Base-by-base conservation (phyloP, 306 rosid species). In the Hippophae gyantsensis region DNA sequence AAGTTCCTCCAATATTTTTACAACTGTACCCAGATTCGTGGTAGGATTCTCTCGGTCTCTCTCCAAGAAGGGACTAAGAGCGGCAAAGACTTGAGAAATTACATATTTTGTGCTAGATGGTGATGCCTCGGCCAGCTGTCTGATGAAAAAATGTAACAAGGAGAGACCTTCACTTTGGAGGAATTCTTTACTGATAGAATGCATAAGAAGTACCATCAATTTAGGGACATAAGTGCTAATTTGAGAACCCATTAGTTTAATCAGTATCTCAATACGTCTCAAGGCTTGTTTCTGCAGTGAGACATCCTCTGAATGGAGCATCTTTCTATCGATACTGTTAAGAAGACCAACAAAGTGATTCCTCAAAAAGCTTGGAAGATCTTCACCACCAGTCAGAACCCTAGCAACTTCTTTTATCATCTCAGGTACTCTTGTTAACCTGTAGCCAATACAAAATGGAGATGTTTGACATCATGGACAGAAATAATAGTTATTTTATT, bases 151-250 rank as follows among this genome's bases (percentile, higher is more conserved):
- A 71, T 81, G 84, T 84, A 92, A 76, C 46, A 92, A 83, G 43
- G 83, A 66, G 68, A 92, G 87, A 74, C 93, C 98, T 64, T 87
- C 98, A 75, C 68, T 73, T 82, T 79, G 84, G 58, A 83, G 83
- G 52, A 60, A 54, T 58, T 92, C 86, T 72, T 85, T 87, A 45
- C 64, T 82, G 70, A 92, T 74, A 70, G 95, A 92, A 78, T 83
- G 89, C 95, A 87, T 83, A 58, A 87, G 93, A 72, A 92, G 96
- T 74, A 87, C 95, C 96, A 92, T 87, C 61, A 85, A 58, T 71
- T 87, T 87, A 13, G 98, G 96, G 76, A 87, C 96, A 42, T 87
- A 92, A 14, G 98, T 87, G 80, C 73, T 66, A 67, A 81, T 92
- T 51, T 92, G 89, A 61, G 83, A 67, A 54, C 96, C 98, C 98